phyloP scores from a whole-genome alignment of 768 basidiomycete species.

The Tricholoma matsutake region DNA sequence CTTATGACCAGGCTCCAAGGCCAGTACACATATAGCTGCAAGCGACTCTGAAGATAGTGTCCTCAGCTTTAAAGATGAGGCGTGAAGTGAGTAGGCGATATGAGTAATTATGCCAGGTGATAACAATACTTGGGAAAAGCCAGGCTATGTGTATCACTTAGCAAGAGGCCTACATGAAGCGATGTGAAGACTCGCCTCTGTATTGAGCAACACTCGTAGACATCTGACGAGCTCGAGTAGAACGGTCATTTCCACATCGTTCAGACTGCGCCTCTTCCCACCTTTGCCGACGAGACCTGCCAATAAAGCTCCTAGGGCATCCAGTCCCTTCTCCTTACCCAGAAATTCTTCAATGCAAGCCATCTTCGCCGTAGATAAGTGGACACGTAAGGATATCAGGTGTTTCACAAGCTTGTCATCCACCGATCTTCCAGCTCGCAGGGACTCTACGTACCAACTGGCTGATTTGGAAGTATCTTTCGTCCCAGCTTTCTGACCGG shows the following conservation, averaged over 20 bases:
- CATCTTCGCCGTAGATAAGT: slow-evolving; percentile 79
- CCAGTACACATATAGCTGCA: slow-evolving; percentile 79
- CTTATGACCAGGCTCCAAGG: slow-evolving; percentile 65
- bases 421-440: slow-evolving; percentile 50
- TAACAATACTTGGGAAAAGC: slow-evolving; percentile 64
- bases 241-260: slow-evolving; percentile 64
- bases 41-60: slow-evolving; percentile 73
- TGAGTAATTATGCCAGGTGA: slow-evolving; percentile 67
- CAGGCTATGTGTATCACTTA: slow-evolving; percentile 45
- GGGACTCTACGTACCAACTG: slow-evolving; percentile 59
- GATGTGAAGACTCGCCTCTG: slow-evolving; percentile 52
- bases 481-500: slow-evolving; percentile 23
- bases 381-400: slow-evolving; percentile 78
- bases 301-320: slow-evolving; percentile 55
- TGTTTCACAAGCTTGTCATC: slow-evolving; percentile 70
- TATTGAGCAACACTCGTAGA: slow-evolving; percentile 80
- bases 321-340: slow-evolving; percentile 60
- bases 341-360: slow-evolving; percentile 80
- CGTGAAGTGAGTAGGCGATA: slow-evolving; percentile 68
- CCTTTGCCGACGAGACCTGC: slow-evolving; percentile 62
- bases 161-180: neutral
- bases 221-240: slow-evolving; percentile 77
- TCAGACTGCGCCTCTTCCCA: slow-evolving; percentile 56
- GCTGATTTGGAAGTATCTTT: slow-evolving; percentile 46
- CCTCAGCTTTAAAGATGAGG: slow-evolving; percentile 64